Conservation (phyloP, 495 filamentous ascomycete species). For the Xylaria cubensis region DNA sequence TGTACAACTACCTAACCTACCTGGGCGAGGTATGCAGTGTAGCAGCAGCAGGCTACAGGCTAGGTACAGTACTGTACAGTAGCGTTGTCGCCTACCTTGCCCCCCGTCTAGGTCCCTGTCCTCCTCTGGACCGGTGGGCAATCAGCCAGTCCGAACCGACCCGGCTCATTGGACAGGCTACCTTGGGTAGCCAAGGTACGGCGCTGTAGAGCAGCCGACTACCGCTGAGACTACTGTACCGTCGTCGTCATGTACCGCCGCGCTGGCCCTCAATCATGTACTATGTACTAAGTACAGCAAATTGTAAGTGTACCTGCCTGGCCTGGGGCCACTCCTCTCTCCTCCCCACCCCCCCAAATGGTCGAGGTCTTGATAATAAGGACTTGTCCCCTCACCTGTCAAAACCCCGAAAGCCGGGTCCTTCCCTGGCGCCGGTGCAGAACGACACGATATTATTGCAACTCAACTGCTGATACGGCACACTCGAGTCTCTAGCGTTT, state of each 20-base stretch:
- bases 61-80: neutral
- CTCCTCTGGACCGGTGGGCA: constrained; percentile 5
- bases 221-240: neutral
- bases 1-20: too few species aligned
- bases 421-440: constrained; percentile 26
- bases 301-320: constrained; percentile 2
- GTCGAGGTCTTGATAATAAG: constrained; percentile 23
- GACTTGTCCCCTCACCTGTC: constrained; percentile 29
- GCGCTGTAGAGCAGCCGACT: neutral
- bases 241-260: constrained; percentile 10
- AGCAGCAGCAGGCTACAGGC: neutral
- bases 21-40: neutral
- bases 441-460: constrained; percentile 11
- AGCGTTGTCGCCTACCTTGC: neutral
- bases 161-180: constrained; percentile 2
- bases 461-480: neutral
- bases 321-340: neutral
- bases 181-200: constrained; percentile 7
- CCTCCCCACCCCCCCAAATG: constrained; percentile 13
- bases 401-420: constrained; percentile 29
- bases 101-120: neutral
- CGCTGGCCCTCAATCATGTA: neutral
- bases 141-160: neutral
- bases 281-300: too few species aligned
- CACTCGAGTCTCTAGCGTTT: constrained; percentile 10